phyloP scores from a whole-genome alignment of 345 rosid species.

The Arabis hirsuta region DNA sequence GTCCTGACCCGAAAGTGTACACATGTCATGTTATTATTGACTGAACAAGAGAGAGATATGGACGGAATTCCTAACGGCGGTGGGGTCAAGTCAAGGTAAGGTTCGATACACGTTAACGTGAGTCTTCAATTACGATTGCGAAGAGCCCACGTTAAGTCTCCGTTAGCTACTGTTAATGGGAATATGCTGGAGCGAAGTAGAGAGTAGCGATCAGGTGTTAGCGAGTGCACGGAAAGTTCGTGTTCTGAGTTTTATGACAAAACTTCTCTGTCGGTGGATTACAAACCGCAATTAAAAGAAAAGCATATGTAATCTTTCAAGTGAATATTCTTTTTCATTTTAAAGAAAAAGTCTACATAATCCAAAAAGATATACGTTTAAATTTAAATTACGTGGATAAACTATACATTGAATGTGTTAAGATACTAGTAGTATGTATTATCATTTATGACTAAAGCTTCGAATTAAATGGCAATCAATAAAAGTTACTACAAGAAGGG shows the following conservation, averaged over 20 bases:
- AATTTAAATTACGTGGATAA: too few relatives aligned
- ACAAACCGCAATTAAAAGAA: constrained; percentile 20
- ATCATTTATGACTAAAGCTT: too few relatives aligned
- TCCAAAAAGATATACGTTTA: not conserved
- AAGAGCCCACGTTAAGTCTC: constrained; percentile 46
- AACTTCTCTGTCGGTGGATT: constrained; percentile 43
- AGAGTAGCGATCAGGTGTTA: constrained; percentile 16
- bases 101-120: constrained; percentile 30
- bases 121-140: constrained; percentile 33
- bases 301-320: constrained; percentile 27
- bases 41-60: constrained; percentile 5
- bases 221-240: constrained; percentile 24
- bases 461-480: too few relatives aligned
- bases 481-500: too few relatives aligned
- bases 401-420: too few relatives aligned
- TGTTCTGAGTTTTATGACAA: constrained; percentile 20
- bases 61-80: constrained; percentile 52
- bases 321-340: constrained; percentile 35
- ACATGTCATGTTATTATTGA: constrained; percentile 37
- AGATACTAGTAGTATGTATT: too few relatives aligned
- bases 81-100: constrained; percentile 42
- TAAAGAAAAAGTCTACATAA: too few relatives aligned
- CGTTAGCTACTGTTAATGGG: constrained; percentile 32
- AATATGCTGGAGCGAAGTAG: constrained; percentile 30
- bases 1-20: constrained; percentile 24